Evolutionary conservation across 192 early-diverging fungal genomes (phyloP).

Genomic region (Polychytrium aggregatum): DNA sequence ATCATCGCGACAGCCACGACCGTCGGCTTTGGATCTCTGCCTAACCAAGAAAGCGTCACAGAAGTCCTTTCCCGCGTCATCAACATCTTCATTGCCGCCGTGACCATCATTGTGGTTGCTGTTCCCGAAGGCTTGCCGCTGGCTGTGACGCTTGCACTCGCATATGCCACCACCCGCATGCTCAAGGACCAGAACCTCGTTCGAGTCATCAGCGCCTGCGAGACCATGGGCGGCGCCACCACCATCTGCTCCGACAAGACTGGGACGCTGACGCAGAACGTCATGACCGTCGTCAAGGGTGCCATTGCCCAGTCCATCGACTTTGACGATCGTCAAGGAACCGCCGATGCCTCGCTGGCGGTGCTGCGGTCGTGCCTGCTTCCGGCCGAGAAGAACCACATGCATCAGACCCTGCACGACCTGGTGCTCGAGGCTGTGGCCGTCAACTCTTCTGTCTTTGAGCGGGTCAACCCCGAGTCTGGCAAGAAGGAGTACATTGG

Average conservation of each 20-base stretch:
- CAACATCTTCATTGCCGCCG: slow-evolving; percentile 74
- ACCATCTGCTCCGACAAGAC: slow-evolving; percentile 99
- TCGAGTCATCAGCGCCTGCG: slow-evolving; percentile 88
- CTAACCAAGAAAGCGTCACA: background rate
- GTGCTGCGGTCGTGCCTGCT: too few species aligned
- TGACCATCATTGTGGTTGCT: slow-evolving; percentile 94
- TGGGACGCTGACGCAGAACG: slow-evolving; percentile 93
- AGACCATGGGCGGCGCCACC: slow-evolving; percentile 97
- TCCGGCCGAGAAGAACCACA: too few species aligned
- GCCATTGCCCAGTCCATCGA: slow-evolving; percentile 63
- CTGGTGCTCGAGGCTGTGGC: too few species aligned
- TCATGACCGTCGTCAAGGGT: slow-evolving; percentile 93
- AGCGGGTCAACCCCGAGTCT: slow-evolving; percentile 2
- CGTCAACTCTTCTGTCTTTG: slow-evolving; percentile 29
- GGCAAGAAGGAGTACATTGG: slow-evolving; percentile 52
- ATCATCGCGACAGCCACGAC: slow-evolving; percentile 31
- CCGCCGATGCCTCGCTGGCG: too few species aligned
- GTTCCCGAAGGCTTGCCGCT: slow-evolving; percentile 97
- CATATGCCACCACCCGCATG: slow-evolving; percentile 91
- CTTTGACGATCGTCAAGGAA: too few species aligned
- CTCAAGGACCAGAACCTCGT: slow-evolving; percentile 96
- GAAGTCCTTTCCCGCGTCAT: too few species aligned
- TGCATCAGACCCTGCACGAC: too few species aligned
- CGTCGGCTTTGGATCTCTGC: too few species aligned
- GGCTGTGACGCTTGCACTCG: slow-evolving; percentile 91